phyloP scores from a whole-genome alignment of 2,329 filamentous ascomycete genomes.

The Lojkania enalia region DNA sequence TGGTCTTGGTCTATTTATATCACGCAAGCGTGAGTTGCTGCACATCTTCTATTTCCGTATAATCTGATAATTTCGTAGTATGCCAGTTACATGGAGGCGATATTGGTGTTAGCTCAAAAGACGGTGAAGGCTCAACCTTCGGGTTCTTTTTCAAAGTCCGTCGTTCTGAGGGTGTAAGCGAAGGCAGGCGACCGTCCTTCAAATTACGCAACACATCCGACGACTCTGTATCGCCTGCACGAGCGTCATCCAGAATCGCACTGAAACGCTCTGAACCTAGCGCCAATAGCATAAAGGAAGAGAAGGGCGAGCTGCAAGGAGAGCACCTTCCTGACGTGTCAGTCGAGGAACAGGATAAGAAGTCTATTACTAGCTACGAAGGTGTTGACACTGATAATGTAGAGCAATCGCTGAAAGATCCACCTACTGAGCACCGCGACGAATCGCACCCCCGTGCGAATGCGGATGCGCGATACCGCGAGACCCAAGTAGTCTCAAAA shows the following conservation, averaged over 20 bases:
- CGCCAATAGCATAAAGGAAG: too few relatives aligned
- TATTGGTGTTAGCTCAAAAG: conserved; percentile 40
- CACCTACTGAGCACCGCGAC: conserved; percentile 33
- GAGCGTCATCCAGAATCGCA: conserved; percentile 5
- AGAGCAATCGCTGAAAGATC: conserved; percentile 30
- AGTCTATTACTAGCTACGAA: conserved; percentile 21
- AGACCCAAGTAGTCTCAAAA: conserved; percentile 25
- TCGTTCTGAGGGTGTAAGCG: conserved; percentile 23
- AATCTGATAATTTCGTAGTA: conserved; percentile 20
- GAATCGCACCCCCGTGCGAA: conserved; percentile 31
- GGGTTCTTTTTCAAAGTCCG: conserved; percentile 45
- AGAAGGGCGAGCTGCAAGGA: background rate
- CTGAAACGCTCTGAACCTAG: background rate
- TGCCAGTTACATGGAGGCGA: conserved; percentile 45
- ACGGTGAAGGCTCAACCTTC: conserved; percentile 43
- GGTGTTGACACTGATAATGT: conserved; percentile 22
- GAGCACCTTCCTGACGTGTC: background rate
- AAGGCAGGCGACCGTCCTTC: conserved; percentile 30
- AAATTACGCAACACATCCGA: conserved; percentile 31
- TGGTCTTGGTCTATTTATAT: conserved; percentile 45
- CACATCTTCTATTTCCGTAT: background rate
- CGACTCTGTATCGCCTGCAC: conserved; percentile 10
- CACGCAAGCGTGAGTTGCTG: conserved; percentile 35
- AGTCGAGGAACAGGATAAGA: conserved; percentile 16
- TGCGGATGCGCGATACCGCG: conserved; percentile 25